Evolutionary conservation across 2,329 filamentous ascomycete genomes (phyloP).

Genomic region (Lachnum nothofagi): DNA sequence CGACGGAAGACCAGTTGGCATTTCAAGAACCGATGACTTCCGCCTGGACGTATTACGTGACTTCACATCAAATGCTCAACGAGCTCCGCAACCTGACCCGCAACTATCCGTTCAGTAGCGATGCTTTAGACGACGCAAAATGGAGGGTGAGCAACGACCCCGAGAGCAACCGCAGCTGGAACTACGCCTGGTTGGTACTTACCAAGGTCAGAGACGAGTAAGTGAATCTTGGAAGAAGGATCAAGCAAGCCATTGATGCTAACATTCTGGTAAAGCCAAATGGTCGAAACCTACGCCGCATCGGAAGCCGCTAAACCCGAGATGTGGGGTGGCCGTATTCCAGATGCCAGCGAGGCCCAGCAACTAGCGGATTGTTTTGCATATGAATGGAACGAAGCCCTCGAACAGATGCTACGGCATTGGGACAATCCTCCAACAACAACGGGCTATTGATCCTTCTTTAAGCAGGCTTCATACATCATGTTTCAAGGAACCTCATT

Average conservation of each 20-base stretch:
- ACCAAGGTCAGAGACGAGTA: constrained; percentile 62
- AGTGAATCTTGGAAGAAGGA: constrained; percentile 29
- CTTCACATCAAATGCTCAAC: constrained; percentile 61
- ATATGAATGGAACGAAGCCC: constrained; percentile 61
- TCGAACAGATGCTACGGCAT: constrained; percentile 62
- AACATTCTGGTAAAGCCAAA: constrained; percentile 39
- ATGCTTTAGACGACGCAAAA: constrained; percentile 61
- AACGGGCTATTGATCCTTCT: constrained; percentile 42
- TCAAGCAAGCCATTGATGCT: not conserved
- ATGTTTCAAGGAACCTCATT: too few species aligned
- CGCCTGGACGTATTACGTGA: constrained; percentile 69
- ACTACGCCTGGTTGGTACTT: constrained; percentile 68
- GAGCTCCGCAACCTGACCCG: constrained; percentile 65
- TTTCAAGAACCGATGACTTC: constrained; percentile 61
- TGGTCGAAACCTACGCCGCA: constrained; percentile 57
- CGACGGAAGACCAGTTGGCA: constrained; percentile 54
- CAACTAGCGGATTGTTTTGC: constrained; percentile 59
- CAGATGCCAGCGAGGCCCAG: constrained; percentile 50
- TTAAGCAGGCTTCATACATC: too few species aligned
- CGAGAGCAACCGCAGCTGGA: constrained; percentile 66
- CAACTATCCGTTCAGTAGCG: constrained; percentile 62
- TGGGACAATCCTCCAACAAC: constrained; percentile 60
- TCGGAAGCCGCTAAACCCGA: constrained; percentile 56
- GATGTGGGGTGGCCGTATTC: constrained; percentile 64
- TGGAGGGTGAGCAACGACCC: constrained; percentile 59